Percentiles rank a stretch among this genome's conserved stretches.
These are phyloP conservation scores for Termitomyces sp. DNA, from an alignment of 1,284 basidiomycete genomes.

Conservation along the genomic window DNA sequence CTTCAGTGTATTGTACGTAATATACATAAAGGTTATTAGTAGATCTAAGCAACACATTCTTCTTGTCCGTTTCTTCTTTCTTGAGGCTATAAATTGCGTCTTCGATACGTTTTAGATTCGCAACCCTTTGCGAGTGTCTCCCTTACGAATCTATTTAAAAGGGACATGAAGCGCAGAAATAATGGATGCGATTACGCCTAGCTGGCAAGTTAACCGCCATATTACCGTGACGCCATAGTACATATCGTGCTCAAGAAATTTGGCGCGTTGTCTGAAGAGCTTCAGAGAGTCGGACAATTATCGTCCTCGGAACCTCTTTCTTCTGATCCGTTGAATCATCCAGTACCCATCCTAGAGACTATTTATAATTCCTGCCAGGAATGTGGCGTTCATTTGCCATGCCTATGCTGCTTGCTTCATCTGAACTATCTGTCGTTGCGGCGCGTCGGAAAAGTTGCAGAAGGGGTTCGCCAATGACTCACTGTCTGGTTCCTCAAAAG, in stretches of 20 bases:
- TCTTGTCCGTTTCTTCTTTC: background rate
- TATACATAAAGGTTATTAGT: background rate
- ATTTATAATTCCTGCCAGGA: conserved; percentile 3
- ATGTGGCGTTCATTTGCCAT: conserved; percentile 9
- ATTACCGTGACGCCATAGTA: too few relatives aligned
- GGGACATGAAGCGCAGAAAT: background rate
- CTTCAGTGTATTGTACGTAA: background rate
- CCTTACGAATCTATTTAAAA: too few relatives aligned
- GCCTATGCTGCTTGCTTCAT: conserved; percentile 10
- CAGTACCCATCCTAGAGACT: conserved; percentile 8
- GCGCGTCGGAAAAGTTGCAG: conserved; percentile 18
- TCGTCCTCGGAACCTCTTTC: background rate
- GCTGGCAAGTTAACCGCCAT: conserved; percentile 4
- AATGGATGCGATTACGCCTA: conserved; percentile 10
- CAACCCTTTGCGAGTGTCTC: background rate
- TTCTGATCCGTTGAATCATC: conserved; percentile 9
- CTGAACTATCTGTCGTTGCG: conserved; percentile 17
- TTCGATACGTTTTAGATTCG: conserved; percentile 8
- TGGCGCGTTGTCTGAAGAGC: conserved; percentile 1
- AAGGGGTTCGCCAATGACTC: conserved; percentile 20
- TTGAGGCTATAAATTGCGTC: background rate
- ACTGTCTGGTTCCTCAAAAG: conserved; percentile 8
- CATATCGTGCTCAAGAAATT: conserved; percentile 11
- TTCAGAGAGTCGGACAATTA: conserved; percentile 1
- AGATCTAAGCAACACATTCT: background rate